Conservation (phyloP, 2,329 filamentous ascomycete genomes). For the Aspergillus hiratsukae region DNA sequence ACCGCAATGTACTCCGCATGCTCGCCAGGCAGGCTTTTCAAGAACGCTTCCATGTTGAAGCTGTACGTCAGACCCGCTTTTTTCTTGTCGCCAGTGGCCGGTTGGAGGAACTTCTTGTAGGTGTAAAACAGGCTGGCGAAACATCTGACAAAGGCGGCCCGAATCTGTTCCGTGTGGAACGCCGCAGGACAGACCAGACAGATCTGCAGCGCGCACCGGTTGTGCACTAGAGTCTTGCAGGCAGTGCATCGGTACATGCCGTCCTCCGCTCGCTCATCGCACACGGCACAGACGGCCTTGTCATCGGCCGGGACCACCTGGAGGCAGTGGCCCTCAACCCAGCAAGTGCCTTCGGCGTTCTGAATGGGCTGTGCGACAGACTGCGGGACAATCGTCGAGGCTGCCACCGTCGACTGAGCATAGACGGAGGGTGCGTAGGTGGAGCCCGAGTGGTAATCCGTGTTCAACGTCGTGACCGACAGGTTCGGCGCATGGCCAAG, state of each 20-base stretch:
- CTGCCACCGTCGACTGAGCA: conserved; percentile 48
- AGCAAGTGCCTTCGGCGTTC: conserved; percentile 40
- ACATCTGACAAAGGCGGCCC: conserved; percentile 64
- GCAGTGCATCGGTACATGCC: conserved; percentile 47
- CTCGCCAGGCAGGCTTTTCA: conserved; percentile 60
- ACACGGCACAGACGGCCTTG: conserved; percentile 43
- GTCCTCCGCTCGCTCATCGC: conserved; percentile 56
- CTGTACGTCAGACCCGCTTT: conserved; percentile 59
- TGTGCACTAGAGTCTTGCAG: conserved; percentile 52
- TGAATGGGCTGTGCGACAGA: conserved; percentile 34
- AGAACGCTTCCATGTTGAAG: conserved; percentile 64
- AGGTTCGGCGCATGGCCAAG: conserved; percentile 53
- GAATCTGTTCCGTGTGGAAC: conserved; percentile 63
- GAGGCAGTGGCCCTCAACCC: conserved; percentile 48
- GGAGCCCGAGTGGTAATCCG: conserved; percentile 36
- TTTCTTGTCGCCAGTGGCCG: conserved; percentile 57
- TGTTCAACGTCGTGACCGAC: conserved; percentile 43
- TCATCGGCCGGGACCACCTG: conserved; percentile 43
- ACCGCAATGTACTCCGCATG: conserved; percentile 60
- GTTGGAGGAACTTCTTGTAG: conserved; percentile 59
- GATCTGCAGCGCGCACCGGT: conserved; percentile 56
- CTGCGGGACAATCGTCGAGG: conserved; percentile 49
- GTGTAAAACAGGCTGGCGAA: conserved; percentile 67
- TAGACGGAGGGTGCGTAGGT: conserved; percentile 48
- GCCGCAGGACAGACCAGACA: conserved; percentile 63